Percentiles rank a stretch among this genome's conserved stretches.
These are phyloP conservation scores for Penicillium sp. DNA, from an alignment of 2,329 filamentous ascomycete species.

Conservation along the genomic window DNA sequence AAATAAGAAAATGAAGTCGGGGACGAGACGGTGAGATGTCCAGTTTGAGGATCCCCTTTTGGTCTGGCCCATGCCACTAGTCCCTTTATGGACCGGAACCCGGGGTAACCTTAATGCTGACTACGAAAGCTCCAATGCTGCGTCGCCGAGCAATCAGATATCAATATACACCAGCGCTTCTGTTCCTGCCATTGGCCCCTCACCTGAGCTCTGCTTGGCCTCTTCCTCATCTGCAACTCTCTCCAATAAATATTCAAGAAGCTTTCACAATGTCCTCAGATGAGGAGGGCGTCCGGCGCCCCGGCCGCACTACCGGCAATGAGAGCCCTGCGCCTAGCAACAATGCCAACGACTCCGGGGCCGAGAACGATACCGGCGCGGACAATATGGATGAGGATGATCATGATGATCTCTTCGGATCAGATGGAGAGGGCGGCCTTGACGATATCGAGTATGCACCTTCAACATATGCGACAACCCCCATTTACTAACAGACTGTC, in stretches of 20 bases:
- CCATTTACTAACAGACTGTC: neutral
- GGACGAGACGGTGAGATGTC: slow-evolving; percentile 13
- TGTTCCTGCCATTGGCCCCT: neutral
- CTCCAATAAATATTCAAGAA: neutral
- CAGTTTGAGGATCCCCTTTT: slow-evolving; percentile 16
- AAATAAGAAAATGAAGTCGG: slow-evolving; percentile 6
- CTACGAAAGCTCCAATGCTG: slow-evolving; percentile 1
- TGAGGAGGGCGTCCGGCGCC: slow-evolving; percentile 39
- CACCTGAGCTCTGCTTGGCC: neutral
- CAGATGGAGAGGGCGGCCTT: slow-evolving; percentile 43
- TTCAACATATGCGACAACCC: neutral
- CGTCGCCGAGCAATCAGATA: neutral
- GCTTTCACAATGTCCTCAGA: slow-evolving; percentile 39
- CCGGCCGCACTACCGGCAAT: slow-evolving; percentile 29
- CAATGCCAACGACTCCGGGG: slow-evolving; percentile 24
- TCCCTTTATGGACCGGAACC: slow-evolving; percentile 8
- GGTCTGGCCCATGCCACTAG: slow-evolving; percentile 18
- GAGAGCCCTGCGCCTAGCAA: slow-evolving; percentile 32
- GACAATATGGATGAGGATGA: slow-evolving; percentile 37
- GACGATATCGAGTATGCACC: slow-evolving; percentile 34
- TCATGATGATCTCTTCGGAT: slow-evolving; percentile 50
- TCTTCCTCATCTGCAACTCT: neutral
- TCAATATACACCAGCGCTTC: neutral
- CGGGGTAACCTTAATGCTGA: neutral
- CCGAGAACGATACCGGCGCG: slow-evolving; percentile 9